A percentile compares a stretch with the other conserved stretches of the same genome.
Conservation (phyloP, 2,329 filamentous ascomycete genomes). For the Colletotrichum plurivorum region DNA sequence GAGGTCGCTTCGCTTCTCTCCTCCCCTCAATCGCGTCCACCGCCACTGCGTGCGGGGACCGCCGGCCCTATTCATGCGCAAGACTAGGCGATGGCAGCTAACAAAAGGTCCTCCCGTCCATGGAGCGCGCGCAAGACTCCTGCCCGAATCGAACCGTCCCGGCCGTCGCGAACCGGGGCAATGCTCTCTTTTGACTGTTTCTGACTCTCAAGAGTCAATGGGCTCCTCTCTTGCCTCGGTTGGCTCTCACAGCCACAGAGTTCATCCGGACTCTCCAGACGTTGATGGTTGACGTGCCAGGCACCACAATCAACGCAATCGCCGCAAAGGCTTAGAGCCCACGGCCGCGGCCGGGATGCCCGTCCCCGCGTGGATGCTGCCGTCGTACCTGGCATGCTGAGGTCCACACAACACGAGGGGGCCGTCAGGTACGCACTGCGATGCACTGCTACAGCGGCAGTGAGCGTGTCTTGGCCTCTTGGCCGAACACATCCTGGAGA, state of each 20-base stretch:
- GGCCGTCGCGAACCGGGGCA: neutral
- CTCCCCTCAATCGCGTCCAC: neutral
- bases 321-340: slow-evolving; percentile 62
- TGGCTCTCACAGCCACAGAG: neutral
- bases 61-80: slow-evolving; percentile 3
- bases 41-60: slow-evolving; percentile 2
- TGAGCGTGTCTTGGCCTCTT: slow-evolving; percentile 30
- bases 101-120: slow-evolving; percentile 33
- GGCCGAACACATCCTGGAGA: slow-evolving; percentile 1
- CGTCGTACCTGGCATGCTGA: slow-evolving; percentile 7
- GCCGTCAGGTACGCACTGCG: slow-evolving; percentile 29
- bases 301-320: slow-evolving; percentile 23
- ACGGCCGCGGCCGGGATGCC: slow-evolving; percentile 82
- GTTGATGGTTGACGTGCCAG: slow-evolving; percentile 19
- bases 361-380: slow-evolving; percentile 78
- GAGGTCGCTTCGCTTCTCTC: neutral
- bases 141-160: slow-evolving; percentile 16
- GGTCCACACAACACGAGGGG: slow-evolving; percentile 33
- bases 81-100: slow-evolving; percentile 27
- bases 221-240: neutral
- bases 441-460: slow-evolving; percentile 25
- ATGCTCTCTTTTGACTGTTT: neutral
- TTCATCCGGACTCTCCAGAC: neutral
- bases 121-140: slow-evolving; percentile 1
- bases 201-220: neutral